A percentile compares a stretch with the other conserved stretches of the same genome.
Evolutionary conservation across 179 eudicot species (phyloP).

Genomic region (Heliamphora pulchella): DNA sequence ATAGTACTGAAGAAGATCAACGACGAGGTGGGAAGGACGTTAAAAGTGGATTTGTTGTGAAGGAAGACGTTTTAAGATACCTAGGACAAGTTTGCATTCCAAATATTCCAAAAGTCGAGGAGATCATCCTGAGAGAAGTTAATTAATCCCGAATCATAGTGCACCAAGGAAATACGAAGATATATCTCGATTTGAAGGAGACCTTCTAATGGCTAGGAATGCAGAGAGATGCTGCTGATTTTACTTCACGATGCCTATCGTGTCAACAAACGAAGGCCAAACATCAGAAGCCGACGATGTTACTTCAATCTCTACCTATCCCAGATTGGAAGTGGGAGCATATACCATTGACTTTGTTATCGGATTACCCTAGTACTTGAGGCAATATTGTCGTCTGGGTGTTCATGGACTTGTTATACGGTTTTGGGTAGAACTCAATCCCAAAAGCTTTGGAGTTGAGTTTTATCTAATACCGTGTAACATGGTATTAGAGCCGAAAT

Average conservation of each 20-base stretch:
- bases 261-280: not conserved
- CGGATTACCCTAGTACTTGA: too few species aligned
- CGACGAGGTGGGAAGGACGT: not conserved
- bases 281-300: too few species aligned
- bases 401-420: too few species aligned
- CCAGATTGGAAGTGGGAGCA: too few species aligned
- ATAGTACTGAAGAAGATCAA: not conserved
- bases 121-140: not conserved
- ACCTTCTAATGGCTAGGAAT: slow-evolving; percentile 8
- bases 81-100: not conserved
- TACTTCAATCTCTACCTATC: too few species aligned
- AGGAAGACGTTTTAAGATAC: not conserved
- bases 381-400: too few species aligned
- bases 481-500: too few species aligned
- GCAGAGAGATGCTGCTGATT: slow-evolving; percentile 4
- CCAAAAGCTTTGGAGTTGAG: too few species aligned
- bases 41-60: not conserved
- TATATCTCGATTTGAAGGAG: not conserved
- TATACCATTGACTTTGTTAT: too few species aligned
- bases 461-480: too few species aligned
- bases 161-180: slow-evolving; percentile 6
- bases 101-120: not conserved
- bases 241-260: not conserved
- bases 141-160: not conserved
- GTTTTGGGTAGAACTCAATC: too few species aligned